A percentile compares a stretch with the other conserved stretches of the same genome.
Conservation (phyloP, 2,329 filamentous ascomycete species). For the Fulvia fulva region DNA sequence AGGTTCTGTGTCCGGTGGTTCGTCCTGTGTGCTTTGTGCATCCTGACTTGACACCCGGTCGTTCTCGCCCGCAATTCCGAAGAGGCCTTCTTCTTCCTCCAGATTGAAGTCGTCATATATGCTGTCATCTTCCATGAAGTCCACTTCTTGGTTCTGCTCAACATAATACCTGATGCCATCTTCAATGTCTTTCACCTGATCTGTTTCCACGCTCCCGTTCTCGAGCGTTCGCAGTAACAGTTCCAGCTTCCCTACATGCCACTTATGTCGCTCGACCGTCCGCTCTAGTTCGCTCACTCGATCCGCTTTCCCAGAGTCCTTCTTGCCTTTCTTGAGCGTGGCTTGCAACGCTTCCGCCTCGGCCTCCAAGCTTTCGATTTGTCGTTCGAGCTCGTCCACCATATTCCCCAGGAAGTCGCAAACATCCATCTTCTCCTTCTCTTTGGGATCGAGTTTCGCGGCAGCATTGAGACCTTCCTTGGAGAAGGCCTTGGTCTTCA, state of each 20-base stretch:
- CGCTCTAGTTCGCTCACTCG: constrained; percentile 81
- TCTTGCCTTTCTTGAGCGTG: constrained; percentile 88
- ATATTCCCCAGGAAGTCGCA: constrained; percentile 80
- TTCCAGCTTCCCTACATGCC: constrained; percentile 91
- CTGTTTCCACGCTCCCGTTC: constrained; percentile 84
- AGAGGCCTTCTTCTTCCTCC: constrained; percentile 85
- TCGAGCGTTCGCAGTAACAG: constrained; percentile 84
- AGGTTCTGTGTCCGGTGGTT: constrained; percentile 58
- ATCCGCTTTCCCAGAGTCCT: constrained; percentile 77
- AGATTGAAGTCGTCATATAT: constrained; percentile 94
- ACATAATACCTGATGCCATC: constrained; percentile 96
- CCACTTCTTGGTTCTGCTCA: constrained; percentile 78
- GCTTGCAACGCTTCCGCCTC: constrained; percentile 83
- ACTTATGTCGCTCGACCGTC: constrained; percentile 88
- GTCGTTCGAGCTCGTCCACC: constrained; percentile 89
- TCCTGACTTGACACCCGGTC: constrained; percentile 95
- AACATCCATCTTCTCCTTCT: constrained; percentile 87
- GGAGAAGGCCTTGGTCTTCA: constrained; percentile 99
- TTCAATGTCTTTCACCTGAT: constrained; percentile 82
- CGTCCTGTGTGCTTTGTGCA: constrained; percentile 85
- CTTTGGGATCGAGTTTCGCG: constrained; percentile 92
- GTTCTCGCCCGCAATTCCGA: constrained; percentile 71
- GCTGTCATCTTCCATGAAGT: constrained; percentile 89
- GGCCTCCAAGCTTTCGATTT: constrained; percentile 89
- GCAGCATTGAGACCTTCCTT: constrained; percentile 93